A percentile compares a stretch with the other conserved stretches of the same genome.
Conservation (phyloP, 1,139 yeast genomes). For the Barnettozyma hawaiiensis region DNA sequence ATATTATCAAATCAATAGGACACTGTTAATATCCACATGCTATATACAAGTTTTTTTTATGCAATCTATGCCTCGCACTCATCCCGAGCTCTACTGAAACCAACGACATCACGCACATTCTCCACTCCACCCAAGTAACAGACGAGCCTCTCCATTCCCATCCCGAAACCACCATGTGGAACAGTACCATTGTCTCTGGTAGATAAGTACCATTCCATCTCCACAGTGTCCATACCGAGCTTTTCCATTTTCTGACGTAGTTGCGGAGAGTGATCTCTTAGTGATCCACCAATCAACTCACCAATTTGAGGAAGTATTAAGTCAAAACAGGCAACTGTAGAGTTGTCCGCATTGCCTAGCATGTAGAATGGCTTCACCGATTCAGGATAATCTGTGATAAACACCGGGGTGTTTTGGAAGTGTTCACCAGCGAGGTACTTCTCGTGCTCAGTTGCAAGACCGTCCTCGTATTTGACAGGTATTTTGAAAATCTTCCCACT, state of each 20-base stretch:
- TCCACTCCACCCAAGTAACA: conserved; percentile 69
- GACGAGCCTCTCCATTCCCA: conserved; percentile 86
- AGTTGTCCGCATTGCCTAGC: conserved; percentile 41
- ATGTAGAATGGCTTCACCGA: conserved; percentile 86
- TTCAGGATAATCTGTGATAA: conserved; percentile 84
- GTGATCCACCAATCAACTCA: conserved; percentile 93
- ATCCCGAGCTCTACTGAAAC: conserved; percentile 64
- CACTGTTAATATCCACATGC: background rate
- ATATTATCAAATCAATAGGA: background rate
- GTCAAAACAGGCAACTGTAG: conserved; percentile 88
- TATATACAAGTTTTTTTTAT: background rate
- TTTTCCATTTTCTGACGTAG: conserved; percentile 45
- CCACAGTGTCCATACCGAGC: conserved; percentile 50
- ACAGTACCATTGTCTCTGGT: conserved; percentile 72
- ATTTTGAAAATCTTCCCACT: conserved; percentile 29
- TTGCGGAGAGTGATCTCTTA: conserved; percentile 69
- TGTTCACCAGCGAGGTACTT: conserved; percentile 76
- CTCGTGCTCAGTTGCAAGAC: conserved; percentile 81
- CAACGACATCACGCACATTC: conserved; percentile 78
- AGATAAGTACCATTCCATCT: conserved; percentile 75
- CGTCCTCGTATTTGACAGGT: conserved; percentile 61
- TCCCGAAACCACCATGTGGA: conserved; percentile 96
- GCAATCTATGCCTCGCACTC: conserved; percentile 38
- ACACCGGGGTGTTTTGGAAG: conserved; percentile 63
- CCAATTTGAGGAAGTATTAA: conserved; percentile 85